These are phyloP conservation scores for Trametes pubescens DNA, from an alignment of 1,284 basidiomycete species.

Conservation along the genomic window DNA sequence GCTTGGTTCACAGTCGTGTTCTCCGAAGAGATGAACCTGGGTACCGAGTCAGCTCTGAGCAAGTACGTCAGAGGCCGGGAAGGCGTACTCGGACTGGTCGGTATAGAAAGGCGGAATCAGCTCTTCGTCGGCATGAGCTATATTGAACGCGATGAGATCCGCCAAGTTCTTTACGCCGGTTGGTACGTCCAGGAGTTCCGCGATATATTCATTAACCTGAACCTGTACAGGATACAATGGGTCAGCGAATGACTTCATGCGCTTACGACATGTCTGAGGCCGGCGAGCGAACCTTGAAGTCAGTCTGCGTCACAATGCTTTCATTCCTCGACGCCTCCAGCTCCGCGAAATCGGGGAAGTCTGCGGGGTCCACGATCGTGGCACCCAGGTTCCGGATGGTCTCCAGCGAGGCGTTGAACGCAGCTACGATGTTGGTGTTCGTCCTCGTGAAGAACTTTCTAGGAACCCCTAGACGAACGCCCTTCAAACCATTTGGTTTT, in stretches of 20 bases:
- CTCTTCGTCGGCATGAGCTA: conserved; percentile 50
- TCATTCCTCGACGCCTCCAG: conserved; percentile 60
- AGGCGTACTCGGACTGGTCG: conserved; percentile 49
- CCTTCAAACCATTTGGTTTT: conserved; percentile 55
- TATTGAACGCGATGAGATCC: conserved; percentile 54
- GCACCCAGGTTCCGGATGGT: conserved; percentile 61
- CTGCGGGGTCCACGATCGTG: conserved; percentile 67
- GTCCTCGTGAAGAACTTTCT: conserved; percentile 47
- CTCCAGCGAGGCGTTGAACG: conserved; percentile 59
- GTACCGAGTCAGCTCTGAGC: background rate
- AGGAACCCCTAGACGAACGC: conserved; percentile 69
- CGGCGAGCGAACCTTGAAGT: conserved; percentile 61
- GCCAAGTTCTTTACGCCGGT: conserved; percentile 48
- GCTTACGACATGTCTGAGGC: background rate
- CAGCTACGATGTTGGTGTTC: conserved; percentile 50
- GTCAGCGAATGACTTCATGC: background rate
- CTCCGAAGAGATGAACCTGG: conserved; percentile 57
- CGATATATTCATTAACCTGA: conserved; percentile 47
- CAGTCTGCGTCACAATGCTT: conserved; percentile 57
- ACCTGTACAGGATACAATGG: conserved; percentile 33
- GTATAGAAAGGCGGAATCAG: conserved; percentile 49
- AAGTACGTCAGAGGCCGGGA: background rate
- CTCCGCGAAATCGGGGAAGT: conserved; percentile 64
- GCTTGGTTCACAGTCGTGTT: conserved; percentile 55
- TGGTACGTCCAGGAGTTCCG: conserved; percentile 44